Percentiles rank a stretch among this genome's conserved stretches.
phyloP scores from a whole-genome alignment of 208 protist genomes.

The Crithidia brevicula region DNA sequence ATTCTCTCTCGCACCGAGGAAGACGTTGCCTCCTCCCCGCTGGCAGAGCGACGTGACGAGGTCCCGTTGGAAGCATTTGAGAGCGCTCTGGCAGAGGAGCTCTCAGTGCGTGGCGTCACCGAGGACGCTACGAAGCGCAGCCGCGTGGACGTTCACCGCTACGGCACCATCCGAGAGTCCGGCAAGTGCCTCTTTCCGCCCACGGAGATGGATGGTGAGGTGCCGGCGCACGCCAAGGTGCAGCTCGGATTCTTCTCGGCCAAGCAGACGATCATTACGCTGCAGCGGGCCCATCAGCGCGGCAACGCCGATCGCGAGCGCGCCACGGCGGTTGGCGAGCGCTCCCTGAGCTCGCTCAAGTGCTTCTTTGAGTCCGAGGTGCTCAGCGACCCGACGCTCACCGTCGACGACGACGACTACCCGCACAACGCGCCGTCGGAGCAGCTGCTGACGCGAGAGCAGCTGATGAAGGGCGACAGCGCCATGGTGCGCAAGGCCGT shows the following conservation, averaged over 20 bases:
- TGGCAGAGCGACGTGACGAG: conserved; percentile 19
- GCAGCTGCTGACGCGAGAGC: conserved; percentile 51
- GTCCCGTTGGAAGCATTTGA: conserved; percentile 62
- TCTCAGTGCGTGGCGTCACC: conserved; percentile 33
- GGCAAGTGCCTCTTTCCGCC: conserved; percentile 81
- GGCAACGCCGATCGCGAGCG: conserved; percentile 57
- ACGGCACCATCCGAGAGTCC: conserved; percentile 76
- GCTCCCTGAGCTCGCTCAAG: conserved; percentile 48
- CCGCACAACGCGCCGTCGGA: conserved; percentile 72
- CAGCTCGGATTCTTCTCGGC: conserved; percentile 87
- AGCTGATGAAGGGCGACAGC: conserved; percentile 33
- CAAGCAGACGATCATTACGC: conserved; percentile 77
- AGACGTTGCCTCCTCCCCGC: not conserved
- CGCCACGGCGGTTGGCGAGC: conserved; percentile 25
- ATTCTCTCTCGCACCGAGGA: conserved; percentile 41
- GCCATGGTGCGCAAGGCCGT: conserved; percentile 53
- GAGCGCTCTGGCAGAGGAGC: conserved; percentile 34
- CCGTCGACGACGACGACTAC: conserved; percentile 72
- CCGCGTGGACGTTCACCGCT: conserved; percentile 63
- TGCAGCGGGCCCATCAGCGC: conserved; percentile 26
- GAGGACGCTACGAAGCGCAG: conserved; percentile 47
- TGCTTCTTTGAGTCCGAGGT: conserved; percentile 83
- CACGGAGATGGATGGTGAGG: conserved; percentile 34
- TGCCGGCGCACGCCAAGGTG: conserved; percentile 63
- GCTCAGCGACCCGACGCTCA: conserved; percentile 55